phyloP scores from a whole-genome alignment of 805 yeast genomes.

The Myxozyma neglecta region DNA sequence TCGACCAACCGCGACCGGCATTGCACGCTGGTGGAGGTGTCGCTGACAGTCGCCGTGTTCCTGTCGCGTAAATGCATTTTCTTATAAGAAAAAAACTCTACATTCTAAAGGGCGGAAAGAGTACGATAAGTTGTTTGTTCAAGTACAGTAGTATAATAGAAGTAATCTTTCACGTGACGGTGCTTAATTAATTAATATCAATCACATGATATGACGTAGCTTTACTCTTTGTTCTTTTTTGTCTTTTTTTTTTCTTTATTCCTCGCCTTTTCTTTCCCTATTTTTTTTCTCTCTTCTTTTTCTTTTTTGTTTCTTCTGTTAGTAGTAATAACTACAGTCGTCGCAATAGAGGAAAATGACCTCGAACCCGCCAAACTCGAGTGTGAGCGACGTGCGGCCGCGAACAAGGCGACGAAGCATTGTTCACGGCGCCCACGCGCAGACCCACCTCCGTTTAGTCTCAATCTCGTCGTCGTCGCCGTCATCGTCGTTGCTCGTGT shows the following conservation, averaged over 20 bases:
- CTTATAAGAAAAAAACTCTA: not conserved
- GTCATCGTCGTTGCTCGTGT: not conserved
- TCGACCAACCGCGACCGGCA: slow-evolving; percentile 13
- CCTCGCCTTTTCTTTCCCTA: not conserved
- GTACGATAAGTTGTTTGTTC: not conserved
- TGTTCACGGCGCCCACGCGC: slow-evolving; percentile 13
- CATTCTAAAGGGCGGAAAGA: not conserved
- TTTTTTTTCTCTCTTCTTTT: not conserved
- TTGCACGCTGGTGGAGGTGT: slow-evolving; percentile 26
- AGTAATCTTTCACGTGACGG: not conserved
- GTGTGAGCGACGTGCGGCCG: not conserved
- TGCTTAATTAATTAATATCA: not conserved
- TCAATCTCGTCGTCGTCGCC: slow-evolving; percentile 12
- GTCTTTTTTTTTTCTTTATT: not conserved
- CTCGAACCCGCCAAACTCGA: not conserved
- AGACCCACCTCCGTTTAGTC: slow-evolving; percentile 26
- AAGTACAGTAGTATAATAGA: not conserved
- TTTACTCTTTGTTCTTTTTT: not conserved
- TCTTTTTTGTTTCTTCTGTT: not conserved
- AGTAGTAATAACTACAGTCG: not conserved
- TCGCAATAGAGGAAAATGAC: not conserved
- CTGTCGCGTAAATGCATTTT: not conserved
- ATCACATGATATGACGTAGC: not conserved
- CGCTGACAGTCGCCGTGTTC: not conserved
- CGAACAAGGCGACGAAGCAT: slow-evolving; percentile 6